phyloP scores from a whole-genome alignment of 1,284 basidiomycete species.

The Marasmius sp. region DNA sequence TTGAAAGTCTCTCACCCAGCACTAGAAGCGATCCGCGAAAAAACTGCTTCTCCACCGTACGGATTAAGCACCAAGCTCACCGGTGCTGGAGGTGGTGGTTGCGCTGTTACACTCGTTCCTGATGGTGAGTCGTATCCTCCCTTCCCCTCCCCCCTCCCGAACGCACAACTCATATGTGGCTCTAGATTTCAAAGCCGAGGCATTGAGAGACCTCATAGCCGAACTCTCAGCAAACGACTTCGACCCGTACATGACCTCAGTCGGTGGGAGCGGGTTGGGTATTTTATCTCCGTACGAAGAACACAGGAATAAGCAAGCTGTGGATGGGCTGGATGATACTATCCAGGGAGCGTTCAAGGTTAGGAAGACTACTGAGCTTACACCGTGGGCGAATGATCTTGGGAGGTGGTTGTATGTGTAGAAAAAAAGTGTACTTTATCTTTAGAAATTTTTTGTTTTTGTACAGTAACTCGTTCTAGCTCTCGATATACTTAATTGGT shows the following conservation, averaged over 20 bases:
- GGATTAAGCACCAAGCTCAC: slow-evolving; percentile 93
- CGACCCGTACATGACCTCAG: slow-evolving; percentile 86
- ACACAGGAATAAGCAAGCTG: slow-evolving; percentile 32
- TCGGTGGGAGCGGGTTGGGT: slow-evolving; percentile 92
- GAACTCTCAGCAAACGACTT: slow-evolving; percentile 69
- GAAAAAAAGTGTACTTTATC: slow-evolving; percentile 3
- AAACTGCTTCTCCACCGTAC: slow-evolving; percentile 66
- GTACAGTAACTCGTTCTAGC: background rate
- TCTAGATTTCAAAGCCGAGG: slow-evolving; percentile 62
- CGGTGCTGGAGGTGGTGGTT: slow-evolving; percentile 98
- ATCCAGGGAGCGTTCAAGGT: slow-evolving; percentile 52
- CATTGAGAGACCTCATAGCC: slow-evolving; percentile 57
- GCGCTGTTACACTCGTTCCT: slow-evolving; percentile 93
- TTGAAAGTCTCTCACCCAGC: slow-evolving; percentile 94
- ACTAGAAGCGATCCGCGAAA: slow-evolving; percentile 80
- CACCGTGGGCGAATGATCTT: slow-evolving; percentile 55
- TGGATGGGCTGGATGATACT: slow-evolving; percentile 20
- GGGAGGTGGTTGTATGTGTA: slow-evolving; percentile 70
- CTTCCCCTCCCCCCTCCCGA: background rate
- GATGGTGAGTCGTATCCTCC: slow-evolving; percentile 56
- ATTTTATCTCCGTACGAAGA: slow-evolving; percentile 69
- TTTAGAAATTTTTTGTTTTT: background rate
- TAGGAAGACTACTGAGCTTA: slow-evolving; percentile 44
- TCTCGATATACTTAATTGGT: background rate
- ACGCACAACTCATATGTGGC: background rate